Conservation (phyloP, 352 stramenopile species). For the Chrysophaeum taylorii region DNA sequence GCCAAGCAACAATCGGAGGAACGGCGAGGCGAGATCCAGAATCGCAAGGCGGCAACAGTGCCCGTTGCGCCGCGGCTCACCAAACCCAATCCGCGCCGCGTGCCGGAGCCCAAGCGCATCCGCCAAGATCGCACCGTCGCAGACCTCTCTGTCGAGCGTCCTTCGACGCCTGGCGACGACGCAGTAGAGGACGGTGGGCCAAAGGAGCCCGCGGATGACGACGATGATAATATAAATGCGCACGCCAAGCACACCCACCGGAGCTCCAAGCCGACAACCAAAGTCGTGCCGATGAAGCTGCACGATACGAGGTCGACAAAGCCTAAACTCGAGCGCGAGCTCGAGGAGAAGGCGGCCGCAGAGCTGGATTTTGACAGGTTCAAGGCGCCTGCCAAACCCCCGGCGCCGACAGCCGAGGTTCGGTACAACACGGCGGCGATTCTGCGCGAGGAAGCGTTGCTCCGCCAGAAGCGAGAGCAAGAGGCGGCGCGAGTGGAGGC, state of each 20-base stretch:
- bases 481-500: constrained; percentile 66
- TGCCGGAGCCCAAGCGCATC: constrained; percentile 62
- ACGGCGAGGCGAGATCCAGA: constrained; percentile 37
- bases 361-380: constrained; percentile 28
- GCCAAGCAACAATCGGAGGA: constrained; percentile 41
- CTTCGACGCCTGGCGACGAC: too few species aligned
- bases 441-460: constrained; percentile 72
- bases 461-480: constrained; percentile 76
- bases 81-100: constrained; percentile 53
- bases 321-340: constrained; percentile 48
- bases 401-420: too few species aligned
- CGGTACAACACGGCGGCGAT: constrained; percentile 72
- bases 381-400: too few species aligned
- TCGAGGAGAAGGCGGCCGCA: constrained; percentile 41
- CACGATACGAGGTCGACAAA: constrained; percentile 66
- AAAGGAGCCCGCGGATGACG: too few species aligned
- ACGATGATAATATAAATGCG: too few species aligned
- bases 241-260: too few species aligned
- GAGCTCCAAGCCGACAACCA: background rate
- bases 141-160: too few species aligned
- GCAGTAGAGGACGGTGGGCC: too few species aligned
- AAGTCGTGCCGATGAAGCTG: constrained; percentile 38
- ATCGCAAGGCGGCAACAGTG: too few species aligned
- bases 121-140: too few species aligned
- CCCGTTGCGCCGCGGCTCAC: constrained; percentile 68